Evolutionary conservation across 2,329 filamentous ascomycete genomes (phyloP), one percentile per base, ranked within the genome.

Genomic region (Mariannaea elegans): DNA sequence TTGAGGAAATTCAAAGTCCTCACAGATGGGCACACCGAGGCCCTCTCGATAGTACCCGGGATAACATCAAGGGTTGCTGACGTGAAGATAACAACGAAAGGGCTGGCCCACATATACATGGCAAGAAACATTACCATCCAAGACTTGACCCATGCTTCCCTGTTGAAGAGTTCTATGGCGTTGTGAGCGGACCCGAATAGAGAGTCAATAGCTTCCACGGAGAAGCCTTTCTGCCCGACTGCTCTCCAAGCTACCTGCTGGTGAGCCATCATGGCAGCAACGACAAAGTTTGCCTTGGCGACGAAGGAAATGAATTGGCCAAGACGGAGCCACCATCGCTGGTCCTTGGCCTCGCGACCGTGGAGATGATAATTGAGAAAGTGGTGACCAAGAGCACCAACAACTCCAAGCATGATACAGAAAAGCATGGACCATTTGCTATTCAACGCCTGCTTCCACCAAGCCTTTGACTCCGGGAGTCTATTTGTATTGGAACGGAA

Each of bases 171-270:
- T 8, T 50, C 57, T 13, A 24, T 50, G 2, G 48, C 10, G n/a
- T 61, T 54, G 9, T 50, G 41, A 16, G 57, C 48, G 4, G 52
- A 54, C 3, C 36, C 52, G 18, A 63, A 63, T 1, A 63, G 47
- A 12, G 57, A 63, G 34, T 63, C 57, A 19, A 63, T 47, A 1
- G 57, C 60, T 13, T 56, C 57, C 7, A 70, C 59, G 13, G 51
- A 46, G 5, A 54, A 42, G 23, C 44, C 44, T 14, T 54, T 54
- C 4, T 47, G 51, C 4, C 51, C 39, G 9, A 54, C 51, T 7
- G 44, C 34, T 32, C 44, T 45, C 51, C 51, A 54, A 8, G 44
- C 51, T 2, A 42, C 39, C 19, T 54, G 51, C 7, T 32, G 41
- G 18, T 54, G 34, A 16, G 51, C 51, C 21, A 54, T 13, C 21